phyloP scores from a whole-genome alignment of 345 rosid genomes.

The Carallia pectinifolia region DNA sequence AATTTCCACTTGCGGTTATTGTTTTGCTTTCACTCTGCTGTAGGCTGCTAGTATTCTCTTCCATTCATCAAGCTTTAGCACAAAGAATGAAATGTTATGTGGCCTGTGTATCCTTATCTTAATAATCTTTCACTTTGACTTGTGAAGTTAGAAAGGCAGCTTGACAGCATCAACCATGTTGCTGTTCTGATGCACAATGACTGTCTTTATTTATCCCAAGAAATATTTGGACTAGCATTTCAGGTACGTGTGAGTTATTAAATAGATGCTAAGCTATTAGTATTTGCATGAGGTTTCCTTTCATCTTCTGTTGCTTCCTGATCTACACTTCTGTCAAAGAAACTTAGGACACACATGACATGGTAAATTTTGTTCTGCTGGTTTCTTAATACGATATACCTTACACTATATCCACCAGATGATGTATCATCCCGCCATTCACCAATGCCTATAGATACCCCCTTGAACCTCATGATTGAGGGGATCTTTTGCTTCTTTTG shows the following conservation, averaged over 20 bases:
- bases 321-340: too few relatives aligned
- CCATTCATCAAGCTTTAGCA: conserved; percentile 4
- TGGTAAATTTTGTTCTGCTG: too few relatives aligned
- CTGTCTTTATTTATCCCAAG: conserved; percentile 81
- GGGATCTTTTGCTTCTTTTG: too few relatives aligned
- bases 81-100: conserved; percentile 1
- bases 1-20: neutral
- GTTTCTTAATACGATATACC: too few relatives aligned
- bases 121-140: conserved; percentile 35
- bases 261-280: neutral
- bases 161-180: conserved; percentile 81
- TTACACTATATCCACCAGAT: too few relatives aligned
- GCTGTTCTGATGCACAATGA: conserved; percentile 94
- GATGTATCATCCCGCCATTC: too few relatives aligned
- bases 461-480: too few relatives aligned
- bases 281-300: neutral
- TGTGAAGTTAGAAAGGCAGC: conserved; percentile 94
- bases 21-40: neutral
- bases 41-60: neutral
- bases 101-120: conserved; percentile 5
- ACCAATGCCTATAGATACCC: too few relatives aligned
- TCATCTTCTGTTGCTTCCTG: neutral
- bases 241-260: conserved; percentile 51
- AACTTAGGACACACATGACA: too few relatives aligned
- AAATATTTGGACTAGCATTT: conserved; percentile 87